These are phyloP conservation scores for Leavenworthia alabamica DNA, from an alignment of 345 rosid species.

Conservation along the genomic window DNA sequence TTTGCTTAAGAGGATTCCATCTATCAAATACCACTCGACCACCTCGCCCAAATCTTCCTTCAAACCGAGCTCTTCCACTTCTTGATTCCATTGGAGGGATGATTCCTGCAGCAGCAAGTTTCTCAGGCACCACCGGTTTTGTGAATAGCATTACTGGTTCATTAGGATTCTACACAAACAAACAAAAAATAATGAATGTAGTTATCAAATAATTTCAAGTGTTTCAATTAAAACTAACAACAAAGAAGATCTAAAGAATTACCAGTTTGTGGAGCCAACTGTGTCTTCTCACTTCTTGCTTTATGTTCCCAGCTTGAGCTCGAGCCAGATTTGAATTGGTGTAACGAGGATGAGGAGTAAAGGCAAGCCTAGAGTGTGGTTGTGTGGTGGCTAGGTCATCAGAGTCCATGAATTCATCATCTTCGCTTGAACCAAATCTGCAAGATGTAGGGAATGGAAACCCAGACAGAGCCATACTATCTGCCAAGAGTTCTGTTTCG, in stretches of 20 bases:
- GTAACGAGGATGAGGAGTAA: conserved; percentile 38
- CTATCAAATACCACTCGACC: conserved; percentile 84
- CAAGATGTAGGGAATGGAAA: conserved; percentile 45
- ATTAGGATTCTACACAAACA: too few relatives aligned
- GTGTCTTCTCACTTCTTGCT: conserved; percentile 62
- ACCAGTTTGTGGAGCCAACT: conserved; percentile 86
- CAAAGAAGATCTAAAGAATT: neutral
- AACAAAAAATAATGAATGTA: too few relatives aligned
- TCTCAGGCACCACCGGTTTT: conserved; percentile 62
- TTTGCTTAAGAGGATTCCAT: conserved; percentile 77
- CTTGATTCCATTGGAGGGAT: conserved; percentile 46
- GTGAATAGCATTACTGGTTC: too few relatives aligned
- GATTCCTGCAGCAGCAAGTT: conserved; percentile 69
- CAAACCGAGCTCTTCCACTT: conserved; percentile 38
- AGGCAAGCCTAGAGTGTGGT: conserved; percentile 37
- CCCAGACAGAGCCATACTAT: conserved; percentile 57
- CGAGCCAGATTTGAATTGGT: conserved; percentile 36
- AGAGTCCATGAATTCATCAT: conserved; percentile 77
- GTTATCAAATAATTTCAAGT: too few relatives aligned
- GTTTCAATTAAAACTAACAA: too few relatives aligned
- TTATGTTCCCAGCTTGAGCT: conserved; percentile 41
- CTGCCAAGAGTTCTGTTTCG: conserved; percentile 78
- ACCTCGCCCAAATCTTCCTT: conserved; percentile 89
- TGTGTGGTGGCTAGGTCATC: conserved; percentile 60
- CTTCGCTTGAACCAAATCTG: conserved; percentile 73